phyloP scores from a whole-genome alignment of 139 green algal species.

The Chlorella sp. region DNA sequence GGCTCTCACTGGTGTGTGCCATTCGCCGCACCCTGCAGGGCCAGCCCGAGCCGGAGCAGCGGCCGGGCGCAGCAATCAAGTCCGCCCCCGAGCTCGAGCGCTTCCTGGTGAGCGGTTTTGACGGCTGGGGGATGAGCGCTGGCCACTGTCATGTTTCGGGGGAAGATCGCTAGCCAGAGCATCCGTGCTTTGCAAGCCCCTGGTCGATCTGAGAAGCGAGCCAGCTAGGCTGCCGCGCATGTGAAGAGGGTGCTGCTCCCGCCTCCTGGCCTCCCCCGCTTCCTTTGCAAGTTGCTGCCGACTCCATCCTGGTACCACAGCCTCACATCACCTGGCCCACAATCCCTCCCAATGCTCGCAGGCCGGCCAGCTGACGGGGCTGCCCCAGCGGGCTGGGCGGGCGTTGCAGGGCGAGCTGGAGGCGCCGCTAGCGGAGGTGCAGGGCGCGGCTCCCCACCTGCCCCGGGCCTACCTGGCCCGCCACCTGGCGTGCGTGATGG shows the following conservation, averaged over 20 bases:
- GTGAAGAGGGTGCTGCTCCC: too few species aligned
- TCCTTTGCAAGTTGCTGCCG: too few species aligned
- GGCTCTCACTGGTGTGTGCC: too few species aligned
- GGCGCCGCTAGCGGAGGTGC: slow-evolving; percentile 12
- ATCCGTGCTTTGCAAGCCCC: too few species aligned
- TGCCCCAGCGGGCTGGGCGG: not conserved
- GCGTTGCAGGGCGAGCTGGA: not conserved
- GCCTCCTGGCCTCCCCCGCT: too few species aligned
- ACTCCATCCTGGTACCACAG: too few species aligned
- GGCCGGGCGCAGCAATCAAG: not conserved
- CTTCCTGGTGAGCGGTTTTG: not conserved
- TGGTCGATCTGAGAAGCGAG: too few species aligned
- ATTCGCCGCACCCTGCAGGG: not conserved
- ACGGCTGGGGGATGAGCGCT: too few species aligned
- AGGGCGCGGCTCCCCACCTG: not conserved
- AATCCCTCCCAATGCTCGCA: not conserved
- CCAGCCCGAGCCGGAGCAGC: not conserved
- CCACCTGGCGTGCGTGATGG: not conserved
- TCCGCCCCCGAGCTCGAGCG: not conserved
- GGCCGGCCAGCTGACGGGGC: not conserved
- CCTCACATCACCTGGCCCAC: too few species aligned
- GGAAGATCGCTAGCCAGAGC: too few species aligned
- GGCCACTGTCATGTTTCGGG: too few species aligned
- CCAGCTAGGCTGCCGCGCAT: too few species aligned
- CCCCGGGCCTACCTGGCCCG: slow-evolving; percentile 6